Conservation (phyloP, 768 basidiomycete genomes). For the Leccinum uliginosum region DNA sequence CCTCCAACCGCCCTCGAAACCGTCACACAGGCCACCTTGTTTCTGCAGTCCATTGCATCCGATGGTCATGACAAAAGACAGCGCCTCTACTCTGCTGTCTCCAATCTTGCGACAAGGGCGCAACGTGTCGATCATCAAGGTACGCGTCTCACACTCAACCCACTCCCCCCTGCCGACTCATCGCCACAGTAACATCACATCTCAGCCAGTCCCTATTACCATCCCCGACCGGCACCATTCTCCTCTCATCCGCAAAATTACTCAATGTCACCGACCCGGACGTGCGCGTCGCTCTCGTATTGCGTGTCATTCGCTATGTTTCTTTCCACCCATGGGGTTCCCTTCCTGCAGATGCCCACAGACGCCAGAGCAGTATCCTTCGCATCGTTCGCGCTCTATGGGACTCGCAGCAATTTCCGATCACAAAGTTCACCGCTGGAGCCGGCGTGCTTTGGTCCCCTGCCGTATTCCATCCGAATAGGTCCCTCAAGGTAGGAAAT, state of each 20-base stretch:
- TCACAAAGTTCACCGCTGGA: slow-evolving; percentile 47
- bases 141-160: slow-evolving; percentile 11
- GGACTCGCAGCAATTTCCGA: slow-evolving; percentile 20
- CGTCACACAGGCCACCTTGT: slow-evolving; percentile 30
- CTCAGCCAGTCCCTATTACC: slow-evolving; percentile 35
- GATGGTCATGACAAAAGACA: slow-evolving; percentile 31
- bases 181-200: slow-evolving; percentile 43
- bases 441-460: slow-evolving; percentile 64
- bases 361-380: slow-evolving; percentile 43
- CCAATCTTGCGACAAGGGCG: slow-evolving; percentile 32
- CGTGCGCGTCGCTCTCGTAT: slow-evolving; percentile 40
- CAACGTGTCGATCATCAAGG: slow-evolving; percentile 46
- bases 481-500: slow-evolving; percentile 16
- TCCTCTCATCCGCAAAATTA: slow-evolving; percentile 39
- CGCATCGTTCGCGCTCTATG: slow-evolving; percentile 50
- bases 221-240: slow-evolving; percentile 48
- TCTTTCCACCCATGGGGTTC: slow-evolving; percentile 80
- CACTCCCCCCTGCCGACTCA: not conserved
- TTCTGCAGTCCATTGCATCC: slow-evolving; percentile 30
- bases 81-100: slow-evolving; percentile 37
- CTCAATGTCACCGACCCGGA: slow-evolving; percentile 30
- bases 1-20: slow-evolving; percentile 33
- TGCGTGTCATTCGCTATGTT: slow-evolving; percentile 61
- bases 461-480: slow-evolving; percentile 32
- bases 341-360: slow-evolving; percentile 53